A percentile compares a stretch with the other conserved stretches of the same genome.
phyloP scores from a whole-genome alignment of 176 grass and related monocot genomes.

The Oryza meridionalis region DNA sequence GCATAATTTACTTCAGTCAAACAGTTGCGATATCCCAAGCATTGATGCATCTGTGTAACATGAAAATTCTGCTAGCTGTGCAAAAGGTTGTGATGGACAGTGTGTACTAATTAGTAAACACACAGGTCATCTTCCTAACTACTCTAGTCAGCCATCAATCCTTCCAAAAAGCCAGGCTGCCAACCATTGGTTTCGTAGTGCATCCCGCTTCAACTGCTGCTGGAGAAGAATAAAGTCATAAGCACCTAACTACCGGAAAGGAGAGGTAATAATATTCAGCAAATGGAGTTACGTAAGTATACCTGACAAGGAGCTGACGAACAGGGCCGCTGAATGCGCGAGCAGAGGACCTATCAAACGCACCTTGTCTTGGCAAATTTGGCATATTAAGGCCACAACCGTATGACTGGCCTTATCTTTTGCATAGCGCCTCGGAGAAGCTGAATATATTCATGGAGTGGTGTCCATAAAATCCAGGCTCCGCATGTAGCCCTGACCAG shows the following conservation, averaged over 20 bases:
- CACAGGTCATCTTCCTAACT: background rate
- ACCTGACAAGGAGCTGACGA: conserved; percentile 11
- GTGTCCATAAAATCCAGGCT: conserved; percentile 62
- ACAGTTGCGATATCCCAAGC: background rate
- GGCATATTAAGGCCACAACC: background rate
- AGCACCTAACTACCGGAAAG: background rate
- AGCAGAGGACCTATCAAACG: conserved; percentile 1
- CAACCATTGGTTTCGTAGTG: background rate
- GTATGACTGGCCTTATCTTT: background rate
- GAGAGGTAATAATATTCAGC: background rate
- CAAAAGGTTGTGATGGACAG: background rate
- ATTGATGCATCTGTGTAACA: background rate
- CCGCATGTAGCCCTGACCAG: background rate
- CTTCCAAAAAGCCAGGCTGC: too few species aligned
- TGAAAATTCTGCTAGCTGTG: background rate
- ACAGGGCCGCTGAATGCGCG: background rate
- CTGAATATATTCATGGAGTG: conserved; percentile 44
- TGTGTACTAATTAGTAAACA: background rate
- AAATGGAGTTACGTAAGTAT: background rate
- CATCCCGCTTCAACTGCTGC: background rate
- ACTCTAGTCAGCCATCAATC: background rate
- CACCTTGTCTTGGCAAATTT: background rate
- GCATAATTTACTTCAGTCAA: background rate
- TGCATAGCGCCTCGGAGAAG: background rate
- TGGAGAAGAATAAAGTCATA: background rate